Percentiles rank a stretch among this genome's conserved stretches.
These are phyloP conservation scores for Sarocladiaceae sp. DNA, from an alignment of 2,329 filamentous ascomycete genomes.

Conservation along the genomic window DNA sequence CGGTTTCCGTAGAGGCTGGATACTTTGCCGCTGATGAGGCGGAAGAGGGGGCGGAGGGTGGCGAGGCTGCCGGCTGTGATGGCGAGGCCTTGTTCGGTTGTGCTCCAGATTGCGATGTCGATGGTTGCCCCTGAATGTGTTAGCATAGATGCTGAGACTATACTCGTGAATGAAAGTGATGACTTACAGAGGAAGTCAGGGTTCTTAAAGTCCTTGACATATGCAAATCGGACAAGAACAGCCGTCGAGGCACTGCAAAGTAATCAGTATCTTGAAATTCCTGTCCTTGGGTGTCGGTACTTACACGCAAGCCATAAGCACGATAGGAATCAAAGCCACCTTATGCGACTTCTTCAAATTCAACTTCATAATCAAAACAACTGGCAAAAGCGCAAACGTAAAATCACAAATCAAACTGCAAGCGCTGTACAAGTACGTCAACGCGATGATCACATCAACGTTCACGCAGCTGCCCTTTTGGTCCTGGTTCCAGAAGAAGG, in stretches of 20 bases:
- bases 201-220: constrained; percentile 30
- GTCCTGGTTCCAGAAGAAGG: constrained; percentile 35
- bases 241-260: constrained; percentile 36
- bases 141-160: constrained; percentile 13
- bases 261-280: constrained; percentile 12
- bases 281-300: constrained; percentile 12
- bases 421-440: constrained; percentile 49
- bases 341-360: constrained; percentile 52
- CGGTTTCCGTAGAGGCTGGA: constrained; percentile 4
- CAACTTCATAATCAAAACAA: constrained; percentile 49
- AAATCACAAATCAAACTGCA: constrained; percentile 47
- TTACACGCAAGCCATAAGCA: constrained; percentile 52
- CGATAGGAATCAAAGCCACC: constrained; percentile 44
- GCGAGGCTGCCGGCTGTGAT: constrained; percentile 44
- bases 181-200: constrained; percentile 39
- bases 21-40: constrained; percentile 18
- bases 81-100: constrained; percentile 41
- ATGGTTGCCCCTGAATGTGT: constrained; percentile 26
- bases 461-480: constrained; percentile 31
- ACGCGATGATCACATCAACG: constrained; percentile 40
- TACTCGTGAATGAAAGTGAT: neutral
- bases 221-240: constrained; percentile 36
- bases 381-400: constrained; percentile 46
- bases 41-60: constrained; percentile 41
- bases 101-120: constrained; percentile 45